Evolutionary conservation across 2,329 filamentous ascomycete genomes (phyloP), one percentile per base, ranked within the genome.

Genomic region (Fonsecaea monophora): DNA sequence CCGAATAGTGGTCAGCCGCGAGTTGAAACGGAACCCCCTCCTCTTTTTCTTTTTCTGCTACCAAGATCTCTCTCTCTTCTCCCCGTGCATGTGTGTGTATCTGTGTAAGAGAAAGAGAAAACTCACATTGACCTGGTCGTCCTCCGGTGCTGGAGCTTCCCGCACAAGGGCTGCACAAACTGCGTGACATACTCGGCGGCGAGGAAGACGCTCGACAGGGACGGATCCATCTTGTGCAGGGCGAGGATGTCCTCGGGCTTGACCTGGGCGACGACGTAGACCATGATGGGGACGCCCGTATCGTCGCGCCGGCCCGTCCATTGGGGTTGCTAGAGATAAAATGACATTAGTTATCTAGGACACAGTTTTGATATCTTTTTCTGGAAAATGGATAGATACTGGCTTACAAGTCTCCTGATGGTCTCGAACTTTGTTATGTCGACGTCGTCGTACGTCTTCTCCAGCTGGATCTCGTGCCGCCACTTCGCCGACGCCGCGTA

Each of bases 301-400:
- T 88, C 90, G 80, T 97, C 94, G 72, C 93, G 87, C 70, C 92
- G 90, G 64, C 94, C 94, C 25, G 92, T 96, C 91, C 93, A 97
- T 87, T 96, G 90, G 34, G 91, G 91, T 75, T 61, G 59, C 59
- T 61, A 54, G 59, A 61, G 32, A 25, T 32, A 61, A 61, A 35
- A 42, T 53, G 25, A 25, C 21, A 50, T 12, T 1, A 32, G 40
- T 37, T 60, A 38, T 3, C 37, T 10, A 8, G 7, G 35, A 38
- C 37, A 10, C 37, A 12, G 6, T 8, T 38, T 25, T 25, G 25
- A 25, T 25, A 25, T 25, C 1, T 25, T 25, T 25, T 25, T 3
- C 3, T 25, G 38, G 1, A 13, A 13, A 40, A 15, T 4, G 10
- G 10, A 21, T 48, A 21, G 42, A n/a, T 12, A 4, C 5, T 50